Evolutionary conservation across 257 asterid species (phyloP).

Genomic region (Plectranthus barbatus): DNA sequence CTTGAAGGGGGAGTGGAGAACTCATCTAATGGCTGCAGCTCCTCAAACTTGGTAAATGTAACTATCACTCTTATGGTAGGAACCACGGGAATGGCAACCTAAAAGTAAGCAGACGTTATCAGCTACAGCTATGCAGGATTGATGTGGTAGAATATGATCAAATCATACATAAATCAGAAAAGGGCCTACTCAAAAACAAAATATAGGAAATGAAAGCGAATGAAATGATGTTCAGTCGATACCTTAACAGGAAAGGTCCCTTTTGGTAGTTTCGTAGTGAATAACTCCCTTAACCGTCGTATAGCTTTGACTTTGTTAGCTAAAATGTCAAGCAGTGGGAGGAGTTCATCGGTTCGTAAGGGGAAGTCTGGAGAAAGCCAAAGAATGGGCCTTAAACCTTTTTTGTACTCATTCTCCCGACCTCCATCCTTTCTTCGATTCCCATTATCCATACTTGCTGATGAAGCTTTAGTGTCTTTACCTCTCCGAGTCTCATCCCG

Average conservation of each 20-base stretch:
- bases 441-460: conserved; percentile 41
- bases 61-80: conserved; percentile 88
- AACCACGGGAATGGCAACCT: conserved; percentile 93
- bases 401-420: conserved; percentile 83
- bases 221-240: conserved; percentile 1
- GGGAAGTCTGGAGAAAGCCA: conserved; percentile 96
- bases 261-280: conserved; percentile 83
- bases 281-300: conserved; percentile 73
- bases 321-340: conserved; percentile 89
- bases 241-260: conserved; percentile 97
- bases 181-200: not conserved
- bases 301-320: conserved; percentile 96
- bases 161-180: not conserved
- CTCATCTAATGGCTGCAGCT: conserved; percentile 77
- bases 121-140: not conserved
- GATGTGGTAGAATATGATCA: conserved; percentile 13
- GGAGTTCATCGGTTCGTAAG: conserved; percentile 70
- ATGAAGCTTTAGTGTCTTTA: conserved; percentile 57
- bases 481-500: conserved; percentile 63
- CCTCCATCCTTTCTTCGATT: conserved; percentile 51
- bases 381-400: conserved; percentile 93
- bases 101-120: conserved; percentile 11
- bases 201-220: not conserved
- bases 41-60: conserved; percentile 87
- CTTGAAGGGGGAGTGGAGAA: conserved; percentile 88